Evolutionary conservation across 192 early-diverging fungal genomes (phyloP).

Genomic region (Backusella liffmaniae): DNA sequence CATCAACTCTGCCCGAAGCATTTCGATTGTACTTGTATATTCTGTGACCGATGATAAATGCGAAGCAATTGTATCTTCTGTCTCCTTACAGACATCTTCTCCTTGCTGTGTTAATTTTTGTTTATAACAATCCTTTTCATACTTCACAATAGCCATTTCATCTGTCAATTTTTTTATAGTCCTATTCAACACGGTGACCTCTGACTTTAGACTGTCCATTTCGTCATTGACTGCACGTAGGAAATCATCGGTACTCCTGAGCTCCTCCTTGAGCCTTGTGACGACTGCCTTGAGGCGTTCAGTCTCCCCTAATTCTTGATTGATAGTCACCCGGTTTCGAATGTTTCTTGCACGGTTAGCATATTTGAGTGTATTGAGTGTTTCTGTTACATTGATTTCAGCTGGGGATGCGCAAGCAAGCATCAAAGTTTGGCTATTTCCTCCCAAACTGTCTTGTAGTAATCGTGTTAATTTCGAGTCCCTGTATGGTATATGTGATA

Average conservation of each 20-base stretch:
- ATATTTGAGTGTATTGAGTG: conserved; percentile 93
- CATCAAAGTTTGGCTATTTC: conserved; percentile 91
- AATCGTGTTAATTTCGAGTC: conserved; percentile 96
- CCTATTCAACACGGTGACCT: not conserved
- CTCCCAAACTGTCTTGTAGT: conserved; percentile 95
- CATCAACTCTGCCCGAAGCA: not conserved
- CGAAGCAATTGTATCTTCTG: not conserved
- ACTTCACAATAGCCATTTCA: not conserved
- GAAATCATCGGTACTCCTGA: conserved; percentile 16
- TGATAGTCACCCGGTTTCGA: conserved; percentile 44
- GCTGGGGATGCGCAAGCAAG: conserved; percentile 90
- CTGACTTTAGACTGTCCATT: conserved; percentile 21
- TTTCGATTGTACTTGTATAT: conserved; percentile 7
- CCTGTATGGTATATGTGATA: conserved; percentile 88
- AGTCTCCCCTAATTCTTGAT: conserved; percentile 35
- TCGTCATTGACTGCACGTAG: conserved; percentile 27
- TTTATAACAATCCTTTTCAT: conserved; percentile 2
- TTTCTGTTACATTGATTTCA: conserved; percentile 82
- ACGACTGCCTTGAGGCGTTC: conserved; percentile 7
- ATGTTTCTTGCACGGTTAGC: conserved; percentile 96
- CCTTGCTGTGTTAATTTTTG: not conserved
- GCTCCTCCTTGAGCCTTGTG: conserved; percentile 17
- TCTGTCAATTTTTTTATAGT: not conserved
- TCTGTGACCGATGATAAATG: not conserved
- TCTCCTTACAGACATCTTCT: not conserved